Conservation (phyloP, 2,329 filamentous ascomycete genomes). For the Herpomyces periplanetae region DNA sequence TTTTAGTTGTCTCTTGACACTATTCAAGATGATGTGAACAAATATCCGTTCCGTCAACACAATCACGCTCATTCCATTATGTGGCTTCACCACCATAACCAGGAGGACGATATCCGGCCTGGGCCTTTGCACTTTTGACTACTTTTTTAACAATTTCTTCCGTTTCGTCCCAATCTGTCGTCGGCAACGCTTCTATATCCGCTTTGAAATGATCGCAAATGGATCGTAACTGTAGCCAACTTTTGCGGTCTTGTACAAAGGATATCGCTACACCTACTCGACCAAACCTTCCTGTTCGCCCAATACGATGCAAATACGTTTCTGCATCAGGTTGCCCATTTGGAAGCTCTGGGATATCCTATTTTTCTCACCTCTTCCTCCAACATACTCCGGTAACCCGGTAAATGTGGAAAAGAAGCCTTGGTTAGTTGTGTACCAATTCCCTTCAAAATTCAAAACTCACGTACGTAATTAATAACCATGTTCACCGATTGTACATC, state of each 20-base stretch:
- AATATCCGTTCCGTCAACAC: too few species aligned
- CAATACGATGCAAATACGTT: constrained; percentile 91
- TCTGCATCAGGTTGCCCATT: constrained; percentile 45
- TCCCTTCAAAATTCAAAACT: constrained; percentile 1
- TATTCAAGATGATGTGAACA: too few species aligned
- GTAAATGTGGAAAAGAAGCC: too few species aligned
- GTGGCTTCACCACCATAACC: too few species aligned
- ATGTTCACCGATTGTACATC: constrained; percentile 71
- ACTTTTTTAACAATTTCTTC: constrained; percentile 44
- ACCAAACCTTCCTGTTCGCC: constrained; percentile 78
- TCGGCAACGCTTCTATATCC: constrained; percentile 38
- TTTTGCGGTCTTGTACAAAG: constrained; percentile 54
- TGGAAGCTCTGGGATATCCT: constrained; percentile 13
- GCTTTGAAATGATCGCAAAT: constrained; percentile 49
- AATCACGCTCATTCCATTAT: too few species aligned
- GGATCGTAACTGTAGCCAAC: constrained; percentile 34
- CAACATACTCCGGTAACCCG: too few species aligned
- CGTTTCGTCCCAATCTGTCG: constrained; percentile 59
- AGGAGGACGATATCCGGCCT: too few species aligned
- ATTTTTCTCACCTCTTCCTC: background rate
- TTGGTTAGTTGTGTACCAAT: too few species aligned
- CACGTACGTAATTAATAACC: constrained; percentile 62
- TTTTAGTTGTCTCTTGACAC: too few species aligned
- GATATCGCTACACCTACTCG: constrained; percentile 83
- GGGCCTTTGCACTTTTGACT: constrained; percentile 17